These are phyloP conservation scores for Aspergillus alliaceus DNA, from an alignment of 2,329 filamentous ascomycete genomes.

Conservation along the genomic window DNA sequence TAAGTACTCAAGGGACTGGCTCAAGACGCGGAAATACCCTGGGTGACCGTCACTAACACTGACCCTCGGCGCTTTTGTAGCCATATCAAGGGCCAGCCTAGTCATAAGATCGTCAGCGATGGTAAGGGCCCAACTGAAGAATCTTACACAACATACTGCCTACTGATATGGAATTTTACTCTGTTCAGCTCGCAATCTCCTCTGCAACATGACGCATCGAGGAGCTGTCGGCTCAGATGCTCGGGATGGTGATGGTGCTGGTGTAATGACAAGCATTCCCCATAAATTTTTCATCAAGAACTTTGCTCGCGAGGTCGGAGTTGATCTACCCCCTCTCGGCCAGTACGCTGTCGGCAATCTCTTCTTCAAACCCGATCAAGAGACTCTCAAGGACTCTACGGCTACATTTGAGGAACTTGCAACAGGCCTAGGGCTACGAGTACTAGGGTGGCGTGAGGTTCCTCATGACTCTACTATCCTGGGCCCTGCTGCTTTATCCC, in stretches of 20 bases:
- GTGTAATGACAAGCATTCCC: conserved; percentile 99
- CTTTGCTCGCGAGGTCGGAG: conserved; percentile 86
- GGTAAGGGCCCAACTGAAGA: conserved; percentile 56
- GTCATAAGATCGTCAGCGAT: conserved; percentile 99
- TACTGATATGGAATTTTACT: conserved; percentile 31
- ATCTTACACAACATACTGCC: not conserved
- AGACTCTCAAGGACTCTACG: conserved; percentile 86
- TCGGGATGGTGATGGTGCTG: conserved; percentile 95
- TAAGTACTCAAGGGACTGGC: conserved; percentile 49
- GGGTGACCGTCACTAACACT: conserved; percentile 3
- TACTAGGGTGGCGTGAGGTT: conserved; percentile 94
- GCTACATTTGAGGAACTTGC: conserved; percentile 92
- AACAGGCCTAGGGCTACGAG: conserved; percentile 79
- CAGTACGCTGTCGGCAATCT: conserved; percentile 97
- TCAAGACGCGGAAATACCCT: not conserved
- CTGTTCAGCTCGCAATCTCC: conserved; percentile 74
- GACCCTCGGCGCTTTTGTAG: conserved; percentile 47
- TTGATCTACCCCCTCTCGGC: conserved; percentile 81
- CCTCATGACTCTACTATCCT: conserved; percentile 91
- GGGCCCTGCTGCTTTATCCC: conserved; percentile 86
- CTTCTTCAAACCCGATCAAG: conserved; percentile 96
- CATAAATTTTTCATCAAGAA: conserved; percentile 99
- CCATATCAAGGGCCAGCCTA: conserved; percentile 95
- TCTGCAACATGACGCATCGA: conserved; percentile 99
- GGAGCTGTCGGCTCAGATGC: conserved; percentile 97